Conservation (phyloP, 225 moss, liverwort and hornwort species). For the Ulota crispa region DNA sequence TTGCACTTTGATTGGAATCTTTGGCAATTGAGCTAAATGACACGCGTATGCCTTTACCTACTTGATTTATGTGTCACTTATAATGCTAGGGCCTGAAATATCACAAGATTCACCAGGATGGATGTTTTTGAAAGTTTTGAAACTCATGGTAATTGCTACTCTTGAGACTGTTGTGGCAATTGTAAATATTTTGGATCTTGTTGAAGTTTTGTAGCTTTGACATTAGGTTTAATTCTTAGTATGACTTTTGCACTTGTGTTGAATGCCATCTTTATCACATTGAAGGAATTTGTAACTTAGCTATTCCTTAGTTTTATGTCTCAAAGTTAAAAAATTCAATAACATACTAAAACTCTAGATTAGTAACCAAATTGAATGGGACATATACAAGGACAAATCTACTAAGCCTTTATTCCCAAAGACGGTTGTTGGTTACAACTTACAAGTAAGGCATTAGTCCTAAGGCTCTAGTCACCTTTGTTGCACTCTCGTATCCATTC, state of each 20-base stretch:
- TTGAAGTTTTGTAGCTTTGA: neutral
- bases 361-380: no score
- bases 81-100: conserved; percentile 15
- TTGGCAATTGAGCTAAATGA: conserved; percentile 12
- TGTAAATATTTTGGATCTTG: conserved; percentile 22
- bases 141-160: conserved; percentile 23
- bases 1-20: neutral
- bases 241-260: neutral
- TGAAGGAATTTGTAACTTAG: conserved; percentile 2
- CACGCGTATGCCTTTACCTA: neutral
- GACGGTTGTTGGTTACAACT: no score
- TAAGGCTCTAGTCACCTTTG: no score
- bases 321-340: no score
- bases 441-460: no score
- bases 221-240: neutral
- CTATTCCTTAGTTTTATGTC: no score
- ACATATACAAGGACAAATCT: no score
- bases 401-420: no score
- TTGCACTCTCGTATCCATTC: no score
- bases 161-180: conserved; percentile 12
- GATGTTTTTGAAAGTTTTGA: conserved; percentile 17
- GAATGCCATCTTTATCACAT: neutral
- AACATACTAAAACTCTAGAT: no score
- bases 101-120: conserved; percentile 15
- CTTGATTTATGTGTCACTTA: conserved; percentile 16